phyloP scores from a whole-genome alignment of 208 protist genomes.

The Angomonas deanei region DNA sequence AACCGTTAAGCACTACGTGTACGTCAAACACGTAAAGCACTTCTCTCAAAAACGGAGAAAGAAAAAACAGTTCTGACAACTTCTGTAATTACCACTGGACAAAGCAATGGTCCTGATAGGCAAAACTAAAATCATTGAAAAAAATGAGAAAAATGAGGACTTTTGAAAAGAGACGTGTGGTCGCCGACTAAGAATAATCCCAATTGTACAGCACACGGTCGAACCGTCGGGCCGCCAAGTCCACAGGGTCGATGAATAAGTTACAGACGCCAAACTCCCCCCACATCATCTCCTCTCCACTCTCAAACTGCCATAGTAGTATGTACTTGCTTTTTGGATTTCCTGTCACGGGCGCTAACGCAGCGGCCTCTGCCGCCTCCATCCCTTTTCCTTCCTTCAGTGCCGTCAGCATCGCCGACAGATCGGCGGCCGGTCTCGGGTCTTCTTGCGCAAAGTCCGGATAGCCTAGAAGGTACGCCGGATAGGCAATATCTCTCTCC shows the following conservation, averaged over 20 bases:
- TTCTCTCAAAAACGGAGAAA: no score
- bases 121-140: no score
- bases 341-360: not conserved
- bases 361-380: not conserved
- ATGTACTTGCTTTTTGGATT: not conserved
- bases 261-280: conserved; percentile 14
- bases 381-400: not conserved
- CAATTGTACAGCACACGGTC: conserved; percentile 14
- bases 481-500: not conserved
- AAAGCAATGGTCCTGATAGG: no score
- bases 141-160: not conserved
- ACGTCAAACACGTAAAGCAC: no score
- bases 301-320: conserved; percentile 6
- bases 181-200: conserved; percentile 14
- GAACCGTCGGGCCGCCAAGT: conserved; percentile 9
- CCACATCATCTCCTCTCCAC: conserved; percentile 12
- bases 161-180: not conserved
- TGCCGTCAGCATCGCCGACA: not conserved
- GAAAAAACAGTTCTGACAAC: no score
- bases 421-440: not conserved
- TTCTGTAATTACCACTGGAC: no score
- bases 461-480: conserved; percentile 11
- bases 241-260: conserved; percentile 12
- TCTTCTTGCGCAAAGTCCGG: conserved; percentile 18
- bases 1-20: no score